Evolutionary conservation across 805 yeast species (phyloP).

Genomic region (Saccharomycodes ludwigii): DNA sequence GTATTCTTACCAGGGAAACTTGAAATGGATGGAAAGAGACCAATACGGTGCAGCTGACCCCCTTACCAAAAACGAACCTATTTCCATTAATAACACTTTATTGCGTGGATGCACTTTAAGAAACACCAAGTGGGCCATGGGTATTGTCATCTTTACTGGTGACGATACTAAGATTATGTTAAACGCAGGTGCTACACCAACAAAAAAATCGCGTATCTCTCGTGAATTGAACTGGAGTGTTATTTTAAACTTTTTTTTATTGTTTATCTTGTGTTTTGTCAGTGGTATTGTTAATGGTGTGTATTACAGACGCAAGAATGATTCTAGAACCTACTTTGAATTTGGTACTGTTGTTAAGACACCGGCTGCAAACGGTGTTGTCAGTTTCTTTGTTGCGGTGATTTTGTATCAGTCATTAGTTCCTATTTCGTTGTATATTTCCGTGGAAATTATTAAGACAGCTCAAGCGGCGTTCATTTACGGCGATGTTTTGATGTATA

Average conservation of each 20-base stretch:
- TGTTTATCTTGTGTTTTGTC: constrained; percentile 55
- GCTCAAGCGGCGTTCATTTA: constrained; percentile 73
- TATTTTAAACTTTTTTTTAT: constrained; percentile 46
- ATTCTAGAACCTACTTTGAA: constrained; percentile 55
- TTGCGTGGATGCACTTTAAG: constrained; percentile 69
- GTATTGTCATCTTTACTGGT: constrained; percentile 67
- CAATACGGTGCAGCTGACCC: constrained; percentile 5
- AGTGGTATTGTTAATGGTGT: constrained; percentile 65
- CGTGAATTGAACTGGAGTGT: constrained; percentile 63
- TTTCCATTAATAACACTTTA: constrained; percentile 55
- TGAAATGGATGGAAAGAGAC: constrained; percentile 37
- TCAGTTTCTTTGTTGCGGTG: constrained; percentile 63
- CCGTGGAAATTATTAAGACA: constrained; percentile 72
- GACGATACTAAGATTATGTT: constrained; percentile 71
- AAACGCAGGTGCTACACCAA: constrained; percentile 69
- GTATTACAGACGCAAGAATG: constrained; percentile 33
- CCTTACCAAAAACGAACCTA: constrained; percentile 32
- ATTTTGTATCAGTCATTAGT: constrained; percentile 70
- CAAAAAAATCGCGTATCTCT: constrained; percentile 63
- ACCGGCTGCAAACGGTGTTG: constrained; percentile 55
- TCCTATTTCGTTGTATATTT: constrained; percentile 72
- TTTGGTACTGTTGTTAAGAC: constrained; percentile 57
- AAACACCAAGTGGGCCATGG: constrained; percentile 76
- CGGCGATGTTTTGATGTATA: constrained; percentile 63
- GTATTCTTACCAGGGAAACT: constrained; percentile 64